These are phyloP conservation scores for Rubus idaeus DNA, from an alignment of 306 rosid genomes.

Conservation along the genomic window DNA sequence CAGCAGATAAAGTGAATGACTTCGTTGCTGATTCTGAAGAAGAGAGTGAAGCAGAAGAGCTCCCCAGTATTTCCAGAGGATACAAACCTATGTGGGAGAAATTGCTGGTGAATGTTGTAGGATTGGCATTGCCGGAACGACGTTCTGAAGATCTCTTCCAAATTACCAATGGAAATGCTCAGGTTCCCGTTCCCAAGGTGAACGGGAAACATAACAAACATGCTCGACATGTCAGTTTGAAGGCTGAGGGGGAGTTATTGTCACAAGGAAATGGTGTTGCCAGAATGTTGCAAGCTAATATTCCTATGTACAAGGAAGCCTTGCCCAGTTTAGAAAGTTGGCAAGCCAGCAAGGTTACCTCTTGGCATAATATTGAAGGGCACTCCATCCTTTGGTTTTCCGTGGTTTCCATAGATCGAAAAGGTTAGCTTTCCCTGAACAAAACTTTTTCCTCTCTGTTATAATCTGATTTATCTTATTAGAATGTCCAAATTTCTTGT, in stretches of 20 bases:
- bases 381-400: constrained; percentile 87
- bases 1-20: constrained; percentile 73
- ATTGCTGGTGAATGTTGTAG: constrained; percentile 47
- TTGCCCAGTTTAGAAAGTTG: constrained; percentile 94
- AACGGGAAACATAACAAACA: constrained; percentile 84
- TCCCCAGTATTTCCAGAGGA: constrained; percentile 42
- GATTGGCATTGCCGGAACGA: constrained; percentile 47
- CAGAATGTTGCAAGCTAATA: constrained; percentile 57
- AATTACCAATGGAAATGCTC: constrained; percentile 52
- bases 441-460: neutral
- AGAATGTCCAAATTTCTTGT: neutral
- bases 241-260: constrained; percentile 58
- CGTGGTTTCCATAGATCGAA: constrained; percentile 81
- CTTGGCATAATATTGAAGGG: constrained; percentile 91
- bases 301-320: constrained; percentile 76
- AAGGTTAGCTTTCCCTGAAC: constrained; percentile 46
- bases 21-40: constrained; percentile 71
- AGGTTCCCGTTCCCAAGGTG: constrained; percentile 76
- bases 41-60: constrained; percentile 68
- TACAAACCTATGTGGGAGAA: constrained; percentile 55
- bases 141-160: constrained; percentile 33
- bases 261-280: constrained; percentile 64
- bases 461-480: neutral
- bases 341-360: constrained; percentile 76
- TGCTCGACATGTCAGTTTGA: constrained; percentile 53